Base-by-base conservation (phyloP, 306 rosid species). In the Sophora flavescens region DNA sequence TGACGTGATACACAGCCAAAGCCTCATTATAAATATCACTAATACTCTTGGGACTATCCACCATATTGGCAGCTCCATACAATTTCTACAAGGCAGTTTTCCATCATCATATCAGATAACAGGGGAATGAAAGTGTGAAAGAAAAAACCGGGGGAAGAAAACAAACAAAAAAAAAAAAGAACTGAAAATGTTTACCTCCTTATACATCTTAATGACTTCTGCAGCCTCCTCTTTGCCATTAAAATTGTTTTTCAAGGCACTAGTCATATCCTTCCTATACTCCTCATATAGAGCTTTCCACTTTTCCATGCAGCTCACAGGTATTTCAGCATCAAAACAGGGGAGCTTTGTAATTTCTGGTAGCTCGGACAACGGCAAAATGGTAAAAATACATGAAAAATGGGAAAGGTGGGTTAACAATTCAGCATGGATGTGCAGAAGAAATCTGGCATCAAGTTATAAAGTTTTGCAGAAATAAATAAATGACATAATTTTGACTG, bases 291-390 rank as follows among this genome's bases (percentile, higher is more conserved):
- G 41, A 2, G 2, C 0, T 52, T 14, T 13, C 98, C 98, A 91
- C 59, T 69, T 86, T 18, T 50, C 41, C 63, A 56, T 15, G 66
- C 70, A 75, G 8, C 39, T 18, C 3, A 6, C 0, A 32, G 96
- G 94, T 51, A 87, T 53, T 80, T 89, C 82, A 51, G 78, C 86
- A 26, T 85, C 90, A 42, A 90, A 93, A 77, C 78, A 63, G 0
- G 94, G 75, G 45, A 91, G 91, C 68, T 82, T 90, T 50, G 36
- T 15, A 42, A 89, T 83, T 48, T 86, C 96, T 88, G 87, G 58
- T 32, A 41, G 62, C 66, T 80, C 33, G 33, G 18, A 81, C 54
- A 82, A 13, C 35, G 53, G n/a, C 10, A 57, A 36, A 68, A 70
- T 22, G 48, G 75, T 30, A 28, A 71, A 64, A 75, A 70, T 52